phyloP scores from a whole-genome alignment of 768 basidiomycete genomes.

The Panus rudis region DNA sequence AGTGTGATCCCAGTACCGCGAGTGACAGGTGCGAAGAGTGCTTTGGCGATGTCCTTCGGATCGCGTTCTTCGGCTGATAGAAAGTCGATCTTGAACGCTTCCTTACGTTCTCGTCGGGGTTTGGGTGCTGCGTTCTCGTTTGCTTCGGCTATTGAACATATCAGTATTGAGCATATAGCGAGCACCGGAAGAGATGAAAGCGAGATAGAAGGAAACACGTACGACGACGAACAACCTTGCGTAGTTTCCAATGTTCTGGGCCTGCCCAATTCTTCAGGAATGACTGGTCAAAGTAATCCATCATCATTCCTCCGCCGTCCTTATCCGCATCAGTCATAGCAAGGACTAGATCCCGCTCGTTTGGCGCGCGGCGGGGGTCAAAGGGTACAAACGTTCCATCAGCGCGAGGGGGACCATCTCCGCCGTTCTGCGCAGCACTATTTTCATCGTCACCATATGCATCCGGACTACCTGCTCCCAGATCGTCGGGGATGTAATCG shows the following conservation, averaged over 20 bases:
- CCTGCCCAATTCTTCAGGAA: conserved; percentile 97
- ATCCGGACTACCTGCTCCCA: conserved; percentile 29
- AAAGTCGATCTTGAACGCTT: conserved; percentile 81
- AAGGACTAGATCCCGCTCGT: conserved; percentile 76
- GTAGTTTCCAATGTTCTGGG: conserved; percentile 96
- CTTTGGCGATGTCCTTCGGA: conserved; percentile 54
- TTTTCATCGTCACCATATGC: conserved; percentile 36
- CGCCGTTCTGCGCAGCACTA: conserved; percentile 35
- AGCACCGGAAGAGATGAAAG: background rate
- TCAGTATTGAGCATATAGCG: background rate
- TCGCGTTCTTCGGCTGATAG: conserved; percentile 50
- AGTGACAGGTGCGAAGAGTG: conserved; percentile 74
- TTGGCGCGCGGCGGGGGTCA: conserved; percentile 74
- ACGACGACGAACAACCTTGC: conserved; percentile 77
- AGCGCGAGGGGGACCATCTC: conserved; percentile 29
- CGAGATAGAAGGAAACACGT: conserved; percentile 21
- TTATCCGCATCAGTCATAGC: conserved; percentile 70
- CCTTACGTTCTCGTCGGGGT: conserved; percentile 67
- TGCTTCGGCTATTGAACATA: conserved; percentile 39
- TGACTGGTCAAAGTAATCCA: conserved; percentile 87
- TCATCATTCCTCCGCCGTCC: conserved; percentile 49
- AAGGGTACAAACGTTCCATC: conserved; percentile 64
- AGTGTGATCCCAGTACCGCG: conserved; percentile 65
- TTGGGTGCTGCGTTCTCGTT: conserved; percentile 44
- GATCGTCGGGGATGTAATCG: conserved; percentile 39